These are phyloP conservation scores for Pichia paraexigua DNA, from an alignment of 805 yeast genomes.

Conservation along the genomic window DNA sequence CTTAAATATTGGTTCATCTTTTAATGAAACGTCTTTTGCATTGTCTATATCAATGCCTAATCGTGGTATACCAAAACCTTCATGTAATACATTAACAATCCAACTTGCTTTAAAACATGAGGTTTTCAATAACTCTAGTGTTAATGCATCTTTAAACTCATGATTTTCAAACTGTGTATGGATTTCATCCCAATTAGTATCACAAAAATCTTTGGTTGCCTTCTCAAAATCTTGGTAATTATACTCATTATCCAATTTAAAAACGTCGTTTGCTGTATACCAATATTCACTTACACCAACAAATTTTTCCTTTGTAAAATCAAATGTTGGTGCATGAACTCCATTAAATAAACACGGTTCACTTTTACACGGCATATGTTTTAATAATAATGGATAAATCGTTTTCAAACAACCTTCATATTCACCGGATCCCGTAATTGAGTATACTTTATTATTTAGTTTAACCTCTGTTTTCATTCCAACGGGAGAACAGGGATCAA, in stretches of 20 bases:
- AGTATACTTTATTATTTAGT: conserved; percentile 40
- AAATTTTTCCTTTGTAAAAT: conserved; percentile 71
- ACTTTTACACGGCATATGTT: conserved; percentile 74
- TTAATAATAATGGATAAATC: conserved; percentile 69
- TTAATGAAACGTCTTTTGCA: background rate
- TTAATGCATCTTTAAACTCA: conserved; percentile 46
- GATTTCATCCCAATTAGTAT: conserved; percentile 58
- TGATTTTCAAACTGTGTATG: conserved; percentile 44
- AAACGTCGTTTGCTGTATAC: conserved; percentile 93
- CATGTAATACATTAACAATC: conserved; percentile 84
- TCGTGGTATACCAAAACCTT: conserved; percentile 85
- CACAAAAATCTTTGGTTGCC: conserved; percentile 66
- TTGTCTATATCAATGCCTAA: conserved; percentile 41
- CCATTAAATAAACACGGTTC: conserved; percentile 93
- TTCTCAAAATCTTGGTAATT: conserved; percentile 63
- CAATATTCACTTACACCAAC: conserved; percentile 95
- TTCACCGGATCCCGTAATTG: conserved; percentile 68
- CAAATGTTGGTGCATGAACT: conserved; percentile 84
- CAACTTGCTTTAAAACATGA: conserved; percentile 95
- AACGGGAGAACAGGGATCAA: conserved; percentile 77
- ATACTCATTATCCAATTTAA: conserved; percentile 82
- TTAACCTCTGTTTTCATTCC: conserved; percentile 45
- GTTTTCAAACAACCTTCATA: conserved; percentile 64
- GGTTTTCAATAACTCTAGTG: conserved; percentile 49
- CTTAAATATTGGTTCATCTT: conserved; percentile 41